phyloP scores from a whole-genome alignment of 305 asterid species.

The Fraxinus dipetala region DNA sequence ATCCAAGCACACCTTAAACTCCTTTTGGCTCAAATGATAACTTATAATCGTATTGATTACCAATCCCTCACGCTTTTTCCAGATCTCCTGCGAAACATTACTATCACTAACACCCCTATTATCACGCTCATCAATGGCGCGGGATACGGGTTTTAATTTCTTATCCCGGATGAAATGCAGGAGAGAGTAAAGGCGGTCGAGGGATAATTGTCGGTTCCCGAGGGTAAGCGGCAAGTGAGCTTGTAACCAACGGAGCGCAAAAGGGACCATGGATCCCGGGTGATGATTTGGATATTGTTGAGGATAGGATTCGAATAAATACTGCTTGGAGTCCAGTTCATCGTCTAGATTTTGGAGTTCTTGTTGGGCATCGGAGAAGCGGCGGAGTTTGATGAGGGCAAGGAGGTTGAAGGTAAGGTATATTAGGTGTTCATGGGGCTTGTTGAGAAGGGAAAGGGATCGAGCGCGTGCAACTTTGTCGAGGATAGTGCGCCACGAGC shows the following conservation, averaged over 20 bases:
- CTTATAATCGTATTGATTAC: constrained; percentile 68
- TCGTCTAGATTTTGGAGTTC: constrained; percentile 65
- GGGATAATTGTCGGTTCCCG: constrained; percentile 67
- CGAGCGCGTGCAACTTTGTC: constrained; percentile 89
- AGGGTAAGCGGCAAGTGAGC: constrained; percentile 79
- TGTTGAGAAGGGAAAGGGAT: constrained; percentile 66
- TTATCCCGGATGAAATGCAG: constrained; percentile 53
- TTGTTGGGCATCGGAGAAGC: constrained; percentile 69
- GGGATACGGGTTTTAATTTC: constrained; percentile 21
- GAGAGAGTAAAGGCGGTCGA: constrained; percentile 75
- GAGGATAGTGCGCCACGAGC: constrained; percentile 86
- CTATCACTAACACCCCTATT: constrained; percentile 23
- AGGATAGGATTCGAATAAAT: constrained; percentile 57
- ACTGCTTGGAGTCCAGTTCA: constrained; percentile 54
- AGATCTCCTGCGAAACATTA: constrained; percentile 34
- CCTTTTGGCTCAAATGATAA: constrained; percentile 80
- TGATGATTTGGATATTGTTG: constrained; percentile 60
- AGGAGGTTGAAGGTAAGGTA: constrained; percentile 84
- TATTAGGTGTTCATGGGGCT: constrained; percentile 83
- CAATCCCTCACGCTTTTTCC: constrained; percentile 66
- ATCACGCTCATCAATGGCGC: constrained; percentile 1
- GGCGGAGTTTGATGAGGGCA: constrained; percentile 79
- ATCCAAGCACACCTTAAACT: constrained; percentile 62
- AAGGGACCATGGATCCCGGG: constrained; percentile 81
- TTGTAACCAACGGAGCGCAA: constrained; percentile 87